Evolutionary conservation across 2,329 filamentous ascomycete species (phyloP).

Genomic region (Colletotrichum truncatum): DNA sequence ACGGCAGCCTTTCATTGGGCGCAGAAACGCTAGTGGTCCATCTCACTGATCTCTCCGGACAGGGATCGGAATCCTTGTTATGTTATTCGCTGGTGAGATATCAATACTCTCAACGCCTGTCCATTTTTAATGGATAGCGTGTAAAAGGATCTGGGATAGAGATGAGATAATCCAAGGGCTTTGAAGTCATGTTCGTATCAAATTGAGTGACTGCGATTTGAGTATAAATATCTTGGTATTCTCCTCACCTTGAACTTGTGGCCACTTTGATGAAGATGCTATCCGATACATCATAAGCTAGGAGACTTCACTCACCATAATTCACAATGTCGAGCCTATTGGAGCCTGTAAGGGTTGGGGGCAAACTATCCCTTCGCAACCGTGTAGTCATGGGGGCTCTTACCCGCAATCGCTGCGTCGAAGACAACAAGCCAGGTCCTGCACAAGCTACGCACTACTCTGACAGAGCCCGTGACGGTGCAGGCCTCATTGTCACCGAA

Average conservation of each 20-base stretch:
- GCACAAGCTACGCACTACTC: not conserved
- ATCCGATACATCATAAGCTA: too few relatives aligned
- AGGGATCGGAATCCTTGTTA: not conserved
- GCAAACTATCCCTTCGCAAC: not conserved
- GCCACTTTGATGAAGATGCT: too few relatives aligned
- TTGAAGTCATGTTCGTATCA: too few relatives aligned
- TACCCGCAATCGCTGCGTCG: not conserved
- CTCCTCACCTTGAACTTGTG: too few relatives aligned
- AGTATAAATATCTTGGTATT: too few relatives aligned
- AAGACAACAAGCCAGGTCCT: not conserved
- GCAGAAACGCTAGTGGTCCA: too few relatives aligned
- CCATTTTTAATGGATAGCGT: too few relatives aligned
- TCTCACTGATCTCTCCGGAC: not conserved
- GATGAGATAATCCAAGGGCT: too few relatives aligned
- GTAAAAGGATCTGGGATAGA: too few relatives aligned
- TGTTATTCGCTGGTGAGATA: not conserved
- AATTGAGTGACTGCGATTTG: too few relatives aligned
- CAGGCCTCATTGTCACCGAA: not conserved
- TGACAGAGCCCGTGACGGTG: not conserved
- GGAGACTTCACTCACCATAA: too few relatives aligned
- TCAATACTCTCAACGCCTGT: too few relatives aligned
- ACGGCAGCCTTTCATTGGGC: not conserved
- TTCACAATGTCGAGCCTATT: not conserved
- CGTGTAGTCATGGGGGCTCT: constrained; percentile 5
- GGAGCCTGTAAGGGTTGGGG: not conserved